Conservation (phyloP, 257 asterid genomes). For the Solanum chiquidenum region DNA sequence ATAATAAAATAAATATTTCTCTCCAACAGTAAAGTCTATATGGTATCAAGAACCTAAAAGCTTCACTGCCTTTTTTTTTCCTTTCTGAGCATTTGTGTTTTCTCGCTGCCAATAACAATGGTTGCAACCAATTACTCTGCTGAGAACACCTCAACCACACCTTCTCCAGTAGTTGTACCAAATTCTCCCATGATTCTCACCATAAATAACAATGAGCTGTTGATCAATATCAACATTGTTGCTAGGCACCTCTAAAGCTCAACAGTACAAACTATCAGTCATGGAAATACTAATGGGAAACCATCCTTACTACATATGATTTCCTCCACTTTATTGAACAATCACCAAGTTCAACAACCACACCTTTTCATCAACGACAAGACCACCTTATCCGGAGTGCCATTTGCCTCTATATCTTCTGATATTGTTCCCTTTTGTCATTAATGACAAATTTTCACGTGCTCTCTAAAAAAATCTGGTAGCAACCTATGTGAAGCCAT, state of each 20-base stretch:
- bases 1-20: background rate
- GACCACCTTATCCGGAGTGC: background rate
- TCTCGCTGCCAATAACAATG: background rate
- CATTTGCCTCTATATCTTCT: background rate
- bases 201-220: background rate
- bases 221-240: background rate
- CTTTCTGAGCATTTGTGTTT: background rate
- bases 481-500: background rate
- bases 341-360: background rate
- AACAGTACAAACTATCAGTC: background rate
- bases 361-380: background rate
- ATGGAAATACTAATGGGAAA: background rate
- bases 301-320: background rate
- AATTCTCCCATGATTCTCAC: background rate
- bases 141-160: background rate
- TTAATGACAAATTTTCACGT: background rate
- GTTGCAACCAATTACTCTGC: background rate
- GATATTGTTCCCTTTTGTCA: background rate
- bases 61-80: background rate
- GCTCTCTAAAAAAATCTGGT: background rate
- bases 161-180: background rate
- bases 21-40: background rate
- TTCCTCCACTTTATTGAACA: background rate
- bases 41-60: background rate
- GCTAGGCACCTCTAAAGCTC: background rate